phyloP scores from a whole-genome alignment of 2,329 filamentous ascomycete species.

The Pseudocercospora musae region DNA sequence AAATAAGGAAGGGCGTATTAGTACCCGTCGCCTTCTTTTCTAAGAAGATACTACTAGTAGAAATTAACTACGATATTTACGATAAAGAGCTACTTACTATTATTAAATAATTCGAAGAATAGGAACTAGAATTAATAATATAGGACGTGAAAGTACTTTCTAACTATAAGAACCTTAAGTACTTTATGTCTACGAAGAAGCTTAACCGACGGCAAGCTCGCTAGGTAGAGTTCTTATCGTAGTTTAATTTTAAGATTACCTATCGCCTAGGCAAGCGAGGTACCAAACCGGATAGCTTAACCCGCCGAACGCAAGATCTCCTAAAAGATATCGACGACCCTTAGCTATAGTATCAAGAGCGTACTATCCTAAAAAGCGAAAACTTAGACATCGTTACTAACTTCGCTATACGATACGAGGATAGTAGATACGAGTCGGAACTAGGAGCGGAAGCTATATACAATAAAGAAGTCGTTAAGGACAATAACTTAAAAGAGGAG shows the following conservation, averaged over 20 bases:
- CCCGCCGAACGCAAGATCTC: not conserved
- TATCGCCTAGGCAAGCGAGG: not conserved
- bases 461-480: not conserved
- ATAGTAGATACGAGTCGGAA: not conserved
- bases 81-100: not conserved
- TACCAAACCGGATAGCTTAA: not conserved
- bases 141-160: not conserved
- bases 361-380: not conserved
- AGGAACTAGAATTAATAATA: not conserved
- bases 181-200: not conserved
- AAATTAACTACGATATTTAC: not conserved
- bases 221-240: not conserved
- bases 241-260: not conserved
- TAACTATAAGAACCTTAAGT: not conserved
- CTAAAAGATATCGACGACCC: not conserved
- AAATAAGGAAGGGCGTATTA: not conserved
- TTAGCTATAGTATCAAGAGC: not conserved
- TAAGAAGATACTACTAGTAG: not conserved
- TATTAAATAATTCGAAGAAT: not conserved
- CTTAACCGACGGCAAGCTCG: not conserved
- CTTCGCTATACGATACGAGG: not conserved
- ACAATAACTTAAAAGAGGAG: not conserved
- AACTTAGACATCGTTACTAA: not conserved
- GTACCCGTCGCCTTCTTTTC: not conserved
- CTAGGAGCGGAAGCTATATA: too few relatives aligned